A percentile compares a stretch with the other conserved stretches of the same genome.
These are phyloP conservation scores for Euphrasia arctica DNA, from an alignment of 305 asterid genomes.

Conservation along the genomic window DNA sequence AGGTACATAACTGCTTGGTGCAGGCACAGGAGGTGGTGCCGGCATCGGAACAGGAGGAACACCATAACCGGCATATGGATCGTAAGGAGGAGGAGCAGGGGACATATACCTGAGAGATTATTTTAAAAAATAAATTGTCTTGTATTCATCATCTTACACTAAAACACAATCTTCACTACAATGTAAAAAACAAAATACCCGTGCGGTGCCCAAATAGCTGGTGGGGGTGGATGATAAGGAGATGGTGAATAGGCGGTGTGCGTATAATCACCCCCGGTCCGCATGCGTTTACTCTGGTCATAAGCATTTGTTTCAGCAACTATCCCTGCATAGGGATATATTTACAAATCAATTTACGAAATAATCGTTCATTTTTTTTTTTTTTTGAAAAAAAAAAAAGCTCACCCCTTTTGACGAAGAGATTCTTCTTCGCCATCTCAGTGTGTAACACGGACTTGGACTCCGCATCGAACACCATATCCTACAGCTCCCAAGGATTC, in stretches of 20 bases:
- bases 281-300: conserved; percentile 95
- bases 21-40: conserved; percentile 53
- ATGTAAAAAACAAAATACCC: conserved; percentile 56
- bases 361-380: no score
- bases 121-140: no score
- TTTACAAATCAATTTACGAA: not conserved
- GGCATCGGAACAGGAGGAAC: conserved; percentile 87
- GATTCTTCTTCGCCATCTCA: conserved; percentile 99
- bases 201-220: conserved; percentile 88
- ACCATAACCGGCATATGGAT: conserved; percentile 90
- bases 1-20: conserved; percentile 39
- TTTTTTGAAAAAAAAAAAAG: not conserved
- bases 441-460: conserved; percentile 83
- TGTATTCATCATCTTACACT: conserved; percentile 11
- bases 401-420: conserved; percentile 91
- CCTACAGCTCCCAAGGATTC: conserved; percentile 43
- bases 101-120: conserved; percentile 70
- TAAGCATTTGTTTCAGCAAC: conserved; percentile 75
- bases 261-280: conserved; percentile 93
- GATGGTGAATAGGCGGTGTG: conserved; percentile 85
- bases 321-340: conserved; percentile 44
- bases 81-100: conserved; percentile 94
- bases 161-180: conserved; percentile 7
- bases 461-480: conserved; percentile 86
- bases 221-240: conserved; percentile 93